Conservation (phyloP, 345 rosid species). For the Trapa incisa region DNA sequence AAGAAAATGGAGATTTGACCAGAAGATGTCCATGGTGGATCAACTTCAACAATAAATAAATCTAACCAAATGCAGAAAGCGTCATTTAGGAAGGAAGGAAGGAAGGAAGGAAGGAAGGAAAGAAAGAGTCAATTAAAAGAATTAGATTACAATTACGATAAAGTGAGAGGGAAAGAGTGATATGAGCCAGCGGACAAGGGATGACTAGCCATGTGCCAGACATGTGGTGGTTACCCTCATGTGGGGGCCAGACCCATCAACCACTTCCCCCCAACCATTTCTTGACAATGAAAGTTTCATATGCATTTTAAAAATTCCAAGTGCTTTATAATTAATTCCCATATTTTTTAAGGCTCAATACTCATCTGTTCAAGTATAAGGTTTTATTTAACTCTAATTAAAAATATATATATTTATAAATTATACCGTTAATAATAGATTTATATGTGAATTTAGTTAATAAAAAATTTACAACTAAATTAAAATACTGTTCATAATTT, state of each 20-base stretch:
- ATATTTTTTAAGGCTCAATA: not conserved
- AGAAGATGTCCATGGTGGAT: too few relatives aligned
- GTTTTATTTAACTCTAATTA: too few relatives aligned
- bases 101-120: not conserved
- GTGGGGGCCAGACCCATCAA: constrained; percentile 14
- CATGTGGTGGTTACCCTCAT: constrained; percentile 30
- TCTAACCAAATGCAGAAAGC: constrained; percentile 20
- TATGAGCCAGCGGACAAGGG: constrained; percentile 18
- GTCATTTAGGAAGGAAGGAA: constrained; percentile 7
- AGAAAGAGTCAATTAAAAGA: constrained; percentile 15
- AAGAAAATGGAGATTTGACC: not conserved
- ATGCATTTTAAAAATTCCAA: too few relatives aligned
- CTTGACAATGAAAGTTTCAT: constrained; percentile 8
- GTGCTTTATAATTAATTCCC: not conserved
- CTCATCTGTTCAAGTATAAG: too few relatives aligned
- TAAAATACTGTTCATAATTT: too few relatives aligned
- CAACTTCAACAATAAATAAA: not conserved
- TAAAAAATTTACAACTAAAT: too few relatives aligned
- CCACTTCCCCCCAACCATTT: constrained; percentile 15
- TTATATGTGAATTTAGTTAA: too few relatives aligned
- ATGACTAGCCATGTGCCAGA: constrained; percentile 25
- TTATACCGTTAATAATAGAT: too few relatives aligned
- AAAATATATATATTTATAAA: too few relatives aligned
- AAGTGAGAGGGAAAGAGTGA: constrained; percentile 2
- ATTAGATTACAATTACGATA: constrained; percentile 9